A percentile compares a stretch with the other conserved stretches of the same genome.
These are phyloP conservation scores for Croton laevigatus DNA, from an alignment of 441 rosid species.

Conservation along the genomic window DNA sequence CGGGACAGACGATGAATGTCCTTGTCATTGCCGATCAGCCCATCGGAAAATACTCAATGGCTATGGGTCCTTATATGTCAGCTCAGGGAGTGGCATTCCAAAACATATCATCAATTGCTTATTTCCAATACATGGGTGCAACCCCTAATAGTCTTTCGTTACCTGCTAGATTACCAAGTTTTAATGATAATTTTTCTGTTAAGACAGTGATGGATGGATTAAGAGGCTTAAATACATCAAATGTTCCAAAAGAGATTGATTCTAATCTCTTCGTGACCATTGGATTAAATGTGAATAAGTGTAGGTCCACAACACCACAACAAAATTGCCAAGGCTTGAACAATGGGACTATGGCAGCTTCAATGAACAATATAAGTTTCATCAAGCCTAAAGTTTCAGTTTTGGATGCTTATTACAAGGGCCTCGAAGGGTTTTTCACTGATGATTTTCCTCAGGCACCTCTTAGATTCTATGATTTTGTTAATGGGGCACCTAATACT, in stretches of 20 bases:
- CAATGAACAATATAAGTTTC: slow-evolving; percentile 84
- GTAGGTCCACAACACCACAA: slow-evolving; percentile 50
- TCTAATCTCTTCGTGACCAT: slow-evolving; percentile 56
- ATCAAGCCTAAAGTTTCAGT: slow-evolving; percentile 54
- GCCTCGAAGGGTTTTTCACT: slow-evolving; percentile 57
- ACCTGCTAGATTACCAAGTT: slow-evolving; percentile 69
- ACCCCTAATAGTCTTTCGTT: slow-evolving; percentile 39
- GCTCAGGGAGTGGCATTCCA: slow-evolving; percentile 57
- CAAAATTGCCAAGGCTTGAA: slow-evolving; percentile 52
- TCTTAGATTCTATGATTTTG: slow-evolving; percentile 65
- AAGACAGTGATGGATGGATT: slow-evolving; percentile 74
- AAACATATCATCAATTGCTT: slow-evolving; percentile 54
- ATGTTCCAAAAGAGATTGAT: slow-evolving; percentile 58
- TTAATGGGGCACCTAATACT: slow-evolving; percentile 77
- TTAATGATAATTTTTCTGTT: slow-evolving; percentile 64
- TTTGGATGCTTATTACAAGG: slow-evolving; percentile 69
- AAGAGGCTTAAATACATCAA: slow-evolving; percentile 46
- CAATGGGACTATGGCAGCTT: slow-evolving; percentile 68
- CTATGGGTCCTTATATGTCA: slow-evolving; percentile 79
- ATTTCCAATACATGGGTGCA: slow-evolving; percentile 65
- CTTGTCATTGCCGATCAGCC: slow-evolving; percentile 76
- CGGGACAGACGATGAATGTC: slow-evolving; percentile 87
- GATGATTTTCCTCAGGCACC: slow-evolving; percentile 69
- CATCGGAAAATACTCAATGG: slow-evolving; percentile 67
- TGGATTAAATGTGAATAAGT: slow-evolving; percentile 66